phyloP scores from a whole-genome alignment of 139 green algal species.

The Chlamydomonas eustigma region DNA sequence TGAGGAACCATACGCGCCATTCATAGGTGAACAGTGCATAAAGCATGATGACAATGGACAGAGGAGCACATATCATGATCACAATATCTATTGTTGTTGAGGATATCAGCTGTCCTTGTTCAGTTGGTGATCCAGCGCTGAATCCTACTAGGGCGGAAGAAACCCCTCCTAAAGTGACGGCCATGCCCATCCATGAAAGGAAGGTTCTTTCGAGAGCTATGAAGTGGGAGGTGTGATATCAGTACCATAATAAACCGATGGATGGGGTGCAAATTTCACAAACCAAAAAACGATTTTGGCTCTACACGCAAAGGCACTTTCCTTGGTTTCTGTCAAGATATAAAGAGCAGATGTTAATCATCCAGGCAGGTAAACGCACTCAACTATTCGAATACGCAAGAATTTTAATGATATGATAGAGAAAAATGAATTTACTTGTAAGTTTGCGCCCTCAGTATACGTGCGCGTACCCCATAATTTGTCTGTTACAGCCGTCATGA shows the following conservation, averaged over 20 bases:
- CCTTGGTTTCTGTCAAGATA: slow-evolving; percentile 62
- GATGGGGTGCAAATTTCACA: neutral
- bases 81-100: slow-evolving; percentile 69
- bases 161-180: slow-evolving; percentile 78
- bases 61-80: slow-evolving; percentile 66
- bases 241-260: neutral
- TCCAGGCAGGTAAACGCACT: neutral
- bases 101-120: slow-evolving; percentile 44
- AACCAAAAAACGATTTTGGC: slow-evolving; percentile 88
- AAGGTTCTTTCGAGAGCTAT: slow-evolving; percentile 86
- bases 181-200: slow-evolving; percentile 83
- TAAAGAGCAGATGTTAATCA: slow-evolving; percentile 48
- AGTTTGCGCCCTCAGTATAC: neutral
- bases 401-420: slow-evolving; percentile 1
- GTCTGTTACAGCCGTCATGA: neutral
- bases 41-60: slow-evolving; percentile 77
- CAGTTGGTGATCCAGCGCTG: slow-evolving; percentile 17
- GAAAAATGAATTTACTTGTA: neutral
- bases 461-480: slow-evolving; percentile 1
- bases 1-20: slow-evolving; percentile 65
- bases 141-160: slow-evolving; percentile 74
- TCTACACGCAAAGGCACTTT: slow-evolving; percentile 82
- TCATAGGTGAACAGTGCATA: slow-evolving; percentile 84
- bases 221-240: slow-evolving; percentile 2
- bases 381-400: neutral